Conservation (phyloP, 2,329 filamentous ascomycete genomes). For the Clarireedia paspali region DNA sequence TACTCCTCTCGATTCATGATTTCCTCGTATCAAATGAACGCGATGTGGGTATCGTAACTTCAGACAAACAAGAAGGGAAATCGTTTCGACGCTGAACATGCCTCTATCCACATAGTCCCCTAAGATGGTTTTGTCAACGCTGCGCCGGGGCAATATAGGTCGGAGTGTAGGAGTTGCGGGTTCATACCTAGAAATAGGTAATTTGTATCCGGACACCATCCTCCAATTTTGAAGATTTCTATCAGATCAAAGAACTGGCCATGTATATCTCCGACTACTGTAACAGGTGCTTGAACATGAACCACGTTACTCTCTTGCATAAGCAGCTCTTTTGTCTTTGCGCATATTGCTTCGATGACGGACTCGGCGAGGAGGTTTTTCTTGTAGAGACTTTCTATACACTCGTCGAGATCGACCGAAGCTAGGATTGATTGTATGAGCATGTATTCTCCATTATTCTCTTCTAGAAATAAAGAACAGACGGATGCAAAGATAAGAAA, state of each 20-base stretch:
- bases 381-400: constrained; percentile 92
- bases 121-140: constrained; percentile 9
- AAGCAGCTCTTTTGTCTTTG: constrained; percentile 95
- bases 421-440: constrained; percentile 43
- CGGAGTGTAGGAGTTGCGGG: not conserved
- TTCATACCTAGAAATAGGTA: constrained; percentile 84
- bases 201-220: constrained; percentile 95
- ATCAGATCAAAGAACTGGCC: constrained; percentile 99
- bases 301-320: constrained; percentile 99
- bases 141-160: not conserved
- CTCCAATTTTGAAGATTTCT: constrained; percentile 97
- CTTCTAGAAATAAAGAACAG: no score
- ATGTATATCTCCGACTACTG: constrained; percentile 96
- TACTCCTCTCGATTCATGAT: constrained; percentile 95
- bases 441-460: not conserved
- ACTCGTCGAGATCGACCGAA: constrained; percentile 97
- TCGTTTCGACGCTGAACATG: constrained; percentile 98
- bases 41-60: constrained; percentile 95
- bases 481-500: not conserved
- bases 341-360: constrained; percentile 97
- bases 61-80: constrained; percentile 92
- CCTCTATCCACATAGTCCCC: constrained; percentile 97
- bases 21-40: constrained; percentile 92
- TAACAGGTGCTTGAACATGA: constrained; percentile 90
- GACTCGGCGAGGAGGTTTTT: constrained; percentile 96